These are phyloP conservation scores for Lobosporangium transversale DNA, from an alignment of 192 early-diverging fungal genomes.

Conservation along the genomic window DNA sequence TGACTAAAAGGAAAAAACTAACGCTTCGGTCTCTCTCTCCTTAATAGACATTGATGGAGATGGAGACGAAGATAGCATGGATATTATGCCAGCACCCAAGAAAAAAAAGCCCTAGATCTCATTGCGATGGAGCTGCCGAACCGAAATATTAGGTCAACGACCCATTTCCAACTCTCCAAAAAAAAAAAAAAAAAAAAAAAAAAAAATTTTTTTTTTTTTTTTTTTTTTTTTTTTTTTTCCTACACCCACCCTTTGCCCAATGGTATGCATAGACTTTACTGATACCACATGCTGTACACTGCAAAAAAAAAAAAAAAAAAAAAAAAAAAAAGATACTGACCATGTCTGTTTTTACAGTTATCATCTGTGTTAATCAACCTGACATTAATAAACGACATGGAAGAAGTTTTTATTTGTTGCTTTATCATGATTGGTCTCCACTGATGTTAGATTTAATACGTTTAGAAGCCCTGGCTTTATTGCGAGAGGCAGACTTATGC, in stretches of 20 bases:
- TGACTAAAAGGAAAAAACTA: too few relatives aligned
- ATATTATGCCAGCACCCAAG: slow-evolving; percentile 41
- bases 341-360: too few relatives aligned
- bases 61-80: slow-evolving; percentile 44
- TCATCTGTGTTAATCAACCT: too few relatives aligned
- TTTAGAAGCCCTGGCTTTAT: slow-evolving; percentile 47
- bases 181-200: not conserved
- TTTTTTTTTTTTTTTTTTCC: not conserved
- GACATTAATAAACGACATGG: too few relatives aligned
- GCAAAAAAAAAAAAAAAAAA: too few relatives aligned
- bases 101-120: slow-evolving; percentile 32
- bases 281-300: too few relatives aligned
- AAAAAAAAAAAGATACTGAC: too few relatives aligned
- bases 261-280: too few relatives aligned
- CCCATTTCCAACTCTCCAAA: not conserved
- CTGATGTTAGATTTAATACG: slow-evolving; percentile 14
- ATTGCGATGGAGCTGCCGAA: not conserved
- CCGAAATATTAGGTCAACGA: too few relatives aligned
- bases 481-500: slow-evolving; percentile 63
- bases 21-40: too few relatives aligned
- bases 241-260: not conserved
- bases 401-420: too few relatives aligned
- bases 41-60: slow-evolving; percentile 53
- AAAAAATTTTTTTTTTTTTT: not conserved
- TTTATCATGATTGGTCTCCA: slow-evolving; percentile 5